Conservation (phyloP, 768 basidiomycete genomes). For the Cystobasidium ongulense region DNA sequence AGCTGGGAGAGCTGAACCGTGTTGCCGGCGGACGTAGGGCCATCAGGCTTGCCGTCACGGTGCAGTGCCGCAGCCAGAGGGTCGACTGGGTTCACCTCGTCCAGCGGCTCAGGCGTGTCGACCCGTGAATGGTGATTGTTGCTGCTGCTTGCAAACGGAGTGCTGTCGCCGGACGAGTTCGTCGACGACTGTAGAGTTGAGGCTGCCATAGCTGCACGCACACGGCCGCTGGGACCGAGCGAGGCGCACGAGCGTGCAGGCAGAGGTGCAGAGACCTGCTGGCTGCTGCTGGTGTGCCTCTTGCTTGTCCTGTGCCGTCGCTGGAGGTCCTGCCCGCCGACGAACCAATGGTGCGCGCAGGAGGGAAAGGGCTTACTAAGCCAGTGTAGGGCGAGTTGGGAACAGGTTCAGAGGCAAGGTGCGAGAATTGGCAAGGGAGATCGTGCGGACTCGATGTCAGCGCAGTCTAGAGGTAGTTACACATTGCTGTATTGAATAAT, state of each 20-base stretch:
- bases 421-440: too few relatives aligned
- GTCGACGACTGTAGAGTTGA: neutral
- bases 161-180: neutral
- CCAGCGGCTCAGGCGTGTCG: slow-evolving; percentile 1
- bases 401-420: neutral
- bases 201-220: neutral
- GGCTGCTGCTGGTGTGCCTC: slow-evolving; percentile 3
- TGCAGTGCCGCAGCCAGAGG: neutral
- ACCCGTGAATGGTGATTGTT: neutral
- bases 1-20: slow-evolving; percentile 26
- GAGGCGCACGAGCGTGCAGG: neutral
- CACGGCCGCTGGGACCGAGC: neutral
- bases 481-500: too few relatives aligned
- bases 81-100: slow-evolving; percentile 7
- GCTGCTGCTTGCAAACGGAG: neutral
- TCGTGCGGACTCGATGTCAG: too few relatives aligned
- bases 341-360: neutral
- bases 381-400: neutral
- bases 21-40: neutral
- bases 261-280: neutral
- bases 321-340: neutral
- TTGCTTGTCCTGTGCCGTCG: neutral
- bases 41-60: slow-evolving; percentile 6
- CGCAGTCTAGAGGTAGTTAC: too few relatives aligned
- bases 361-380: neutral